Conservation (phyloP, 2,329 filamentous ascomycete genomes). For the Diaporthe sp. region DNA sequence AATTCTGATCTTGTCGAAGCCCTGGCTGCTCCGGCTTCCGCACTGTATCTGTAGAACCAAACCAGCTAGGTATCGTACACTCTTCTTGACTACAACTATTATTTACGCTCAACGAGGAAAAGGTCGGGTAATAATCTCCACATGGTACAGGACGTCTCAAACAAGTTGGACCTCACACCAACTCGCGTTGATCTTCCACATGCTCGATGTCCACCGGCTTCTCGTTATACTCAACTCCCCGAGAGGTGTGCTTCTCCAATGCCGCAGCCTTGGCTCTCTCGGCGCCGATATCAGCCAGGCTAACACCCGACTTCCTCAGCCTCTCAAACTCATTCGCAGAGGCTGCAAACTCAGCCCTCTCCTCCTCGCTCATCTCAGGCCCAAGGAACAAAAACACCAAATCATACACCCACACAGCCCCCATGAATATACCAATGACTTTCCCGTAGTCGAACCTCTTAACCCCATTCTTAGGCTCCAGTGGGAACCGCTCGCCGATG, state of each 20-base stretch:
- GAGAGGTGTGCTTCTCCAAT: background rate
- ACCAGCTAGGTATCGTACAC: too few relatives aligned
- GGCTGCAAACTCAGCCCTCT: background rate
- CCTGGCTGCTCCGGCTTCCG: too few relatives aligned
- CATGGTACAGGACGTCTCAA: background rate
- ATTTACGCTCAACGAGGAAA: background rate
- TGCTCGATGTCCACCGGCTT: background rate
- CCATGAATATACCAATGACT: constrained; percentile 93
- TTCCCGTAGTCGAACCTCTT: constrained; percentile 79
- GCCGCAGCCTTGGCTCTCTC: background rate
- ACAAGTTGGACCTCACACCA: background rate
- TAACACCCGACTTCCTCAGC: constrained; percentile 5
- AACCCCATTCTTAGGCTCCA: constrained; percentile 63
- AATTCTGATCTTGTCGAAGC: too few relatives aligned
- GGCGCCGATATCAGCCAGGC: constrained; percentile 1
- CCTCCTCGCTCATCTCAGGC: constrained; percentile 54
- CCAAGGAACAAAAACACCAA: constrained; percentile 72
- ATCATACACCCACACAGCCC: constrained; percentile 75
- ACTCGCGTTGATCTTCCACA: background rate
- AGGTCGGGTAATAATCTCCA: background rate
- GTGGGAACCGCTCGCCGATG: constrained; percentile 79
- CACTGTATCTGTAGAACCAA: too few relatives aligned
- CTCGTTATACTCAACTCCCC: background rate
- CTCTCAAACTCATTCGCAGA: background rate
- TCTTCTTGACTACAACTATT: background rate